A percentile compares a stretch with the other conserved stretches of the same genome.
Evolutionary conservation across 768 basidiomycete species (phyloP).

Genomic region (Russula griseocarnosa): DNA sequence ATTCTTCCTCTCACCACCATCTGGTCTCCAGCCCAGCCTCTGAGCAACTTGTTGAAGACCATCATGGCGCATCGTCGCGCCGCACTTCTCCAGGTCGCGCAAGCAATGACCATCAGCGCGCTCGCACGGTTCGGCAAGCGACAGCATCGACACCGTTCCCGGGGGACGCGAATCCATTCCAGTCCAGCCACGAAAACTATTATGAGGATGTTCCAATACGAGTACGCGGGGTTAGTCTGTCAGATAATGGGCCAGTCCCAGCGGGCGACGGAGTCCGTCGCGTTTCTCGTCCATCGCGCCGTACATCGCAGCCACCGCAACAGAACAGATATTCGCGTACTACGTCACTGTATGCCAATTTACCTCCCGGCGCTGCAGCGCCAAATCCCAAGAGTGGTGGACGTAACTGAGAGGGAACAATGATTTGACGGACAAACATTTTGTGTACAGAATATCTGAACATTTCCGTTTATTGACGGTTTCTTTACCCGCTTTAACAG

Average conservation of each 20-base stretch:
- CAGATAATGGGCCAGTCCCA: constrained; percentile 81
- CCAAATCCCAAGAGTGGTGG: constrained; percentile 29
- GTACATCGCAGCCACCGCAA: constrained; percentile 56
- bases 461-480: constrained; percentile 23
- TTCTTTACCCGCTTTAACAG: constrained; percentile 11
- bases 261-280: constrained; percentile 73
- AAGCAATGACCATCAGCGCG: constrained; percentile 22
- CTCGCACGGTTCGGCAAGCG: constrained; percentile 8
- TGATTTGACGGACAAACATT: constrained; percentile 17
- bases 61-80: constrained; percentile 14
- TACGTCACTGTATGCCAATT: constrained; percentile 41
- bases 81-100: constrained; percentile 21
- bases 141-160: constrained; percentile 13
- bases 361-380: constrained; percentile 75
- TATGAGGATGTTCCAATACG: constrained; percentile 12
- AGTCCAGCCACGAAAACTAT: constrained; percentile 10
- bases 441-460: constrained; percentile 17
- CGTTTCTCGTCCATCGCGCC: constrained; percentile 60
- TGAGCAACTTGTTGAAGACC: constrained; percentile 33
- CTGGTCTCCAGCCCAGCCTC: constrained; percentile 38
- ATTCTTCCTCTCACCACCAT: constrained; percentile 43
- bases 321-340: constrained; percentile 66
- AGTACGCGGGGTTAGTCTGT: constrained; percentile 67
- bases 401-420: constrained; percentile 1
- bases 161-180: constrained; percentile 11